A percentile compares a stretch with the other conserved stretches of the same genome.
These are phyloP conservation scores for Candida succiphila DNA, from an alignment of 805 yeast species.

Conservation along the genomic window DNA sequence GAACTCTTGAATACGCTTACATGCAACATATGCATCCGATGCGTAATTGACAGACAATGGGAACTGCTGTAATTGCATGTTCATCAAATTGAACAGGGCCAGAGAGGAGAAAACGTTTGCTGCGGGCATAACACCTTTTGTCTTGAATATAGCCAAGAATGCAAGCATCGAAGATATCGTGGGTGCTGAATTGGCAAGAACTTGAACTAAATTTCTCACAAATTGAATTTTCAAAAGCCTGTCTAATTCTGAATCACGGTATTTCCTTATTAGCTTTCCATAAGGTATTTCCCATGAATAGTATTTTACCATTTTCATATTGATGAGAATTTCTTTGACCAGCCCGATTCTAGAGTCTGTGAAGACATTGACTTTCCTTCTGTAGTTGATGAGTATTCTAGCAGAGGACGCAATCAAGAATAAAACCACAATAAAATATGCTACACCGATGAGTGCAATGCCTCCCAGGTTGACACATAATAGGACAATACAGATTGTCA, in stretches of 20 bases:
- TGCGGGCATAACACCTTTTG: conserved; percentile 32
- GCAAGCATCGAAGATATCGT: conserved; percentile 61
- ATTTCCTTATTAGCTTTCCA: conserved; percentile 38
- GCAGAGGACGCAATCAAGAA: conserved; percentile 35
- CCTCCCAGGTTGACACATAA: conserved; percentile 64
- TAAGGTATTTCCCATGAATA: conserved; percentile 92
- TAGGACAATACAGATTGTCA: conserved; percentile 53
- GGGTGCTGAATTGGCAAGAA: conserved; percentile 60
- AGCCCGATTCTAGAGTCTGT: conserved; percentile 73
- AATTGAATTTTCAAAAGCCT: conserved; percentile 55
- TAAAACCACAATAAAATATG: conserved; percentile 41
- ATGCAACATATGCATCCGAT: conserved; percentile 56
- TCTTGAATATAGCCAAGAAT: conserved; percentile 30
- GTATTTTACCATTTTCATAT: conserved; percentile 74
- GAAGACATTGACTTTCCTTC: conserved; percentile 46
- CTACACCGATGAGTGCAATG: conserved; percentile 63
- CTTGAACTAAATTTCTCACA: conserved; percentile 49
- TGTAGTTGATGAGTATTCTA: conserved; percentile 38
- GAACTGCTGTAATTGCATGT: conserved; percentile 54
- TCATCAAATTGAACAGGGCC: conserved; percentile 52
- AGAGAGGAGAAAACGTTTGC: conserved; percentile 64
- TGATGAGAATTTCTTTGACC: conserved; percentile 69
- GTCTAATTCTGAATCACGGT: conserved; percentile 53
- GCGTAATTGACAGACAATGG: conserved; percentile 64
- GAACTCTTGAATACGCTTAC: conserved; percentile 44